Evolutionary conservation across 2,329 filamentous ascomycete genomes (phyloP), one percentile per base, ranked within the genome.

Genomic region (Sphaerulina musiva): DNA sequence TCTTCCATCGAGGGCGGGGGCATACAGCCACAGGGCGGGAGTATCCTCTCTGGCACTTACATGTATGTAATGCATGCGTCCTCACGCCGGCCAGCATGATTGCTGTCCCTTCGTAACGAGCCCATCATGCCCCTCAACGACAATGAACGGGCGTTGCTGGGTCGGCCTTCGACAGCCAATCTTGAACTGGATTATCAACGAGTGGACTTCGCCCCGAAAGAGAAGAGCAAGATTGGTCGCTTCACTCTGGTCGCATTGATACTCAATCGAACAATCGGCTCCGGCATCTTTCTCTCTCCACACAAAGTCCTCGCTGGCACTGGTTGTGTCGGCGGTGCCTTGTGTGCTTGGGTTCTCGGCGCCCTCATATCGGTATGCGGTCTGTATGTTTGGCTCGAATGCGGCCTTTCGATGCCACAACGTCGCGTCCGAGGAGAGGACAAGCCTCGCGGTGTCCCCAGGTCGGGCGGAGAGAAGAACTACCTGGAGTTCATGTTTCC

Each of bases 391-490:
- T 70, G 67, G 56, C 61, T 78, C 10, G 76, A 78, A 55, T 75
- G 76, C 46, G 75, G 76, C 2, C 68, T 78, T 14, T 75, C 74
- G 31, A 69, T 77, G 29, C 76, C 76, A 9, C 69, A 74, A 17
- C 73, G 73, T 48, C 57, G 38, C 11, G 63, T 68, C 20, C 69
- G 73, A 32, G 63, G 70, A 12, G 71, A 71, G 8, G 48, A 43
- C 20, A 57, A 71, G 9, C 70, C 73, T 53, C 70, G 72, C 53
- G 68, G 67, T 29, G 72, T 76, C 1, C 74, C 75, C 6, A 68
- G 75, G 40, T 75, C 71, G 44, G 75, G 75, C 2, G 76, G 74
- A 20, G 75, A 76, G 48, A 71, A 76, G 51, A 75, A 77, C 57
- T 78, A 76, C 55, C 40, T 51, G 14, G 48, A 44, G 46, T 55